Evolutionary conservation across 1,284 basidiomycete species (phyloP).

Genomic region (Tylopilus microsporus): DNA sequence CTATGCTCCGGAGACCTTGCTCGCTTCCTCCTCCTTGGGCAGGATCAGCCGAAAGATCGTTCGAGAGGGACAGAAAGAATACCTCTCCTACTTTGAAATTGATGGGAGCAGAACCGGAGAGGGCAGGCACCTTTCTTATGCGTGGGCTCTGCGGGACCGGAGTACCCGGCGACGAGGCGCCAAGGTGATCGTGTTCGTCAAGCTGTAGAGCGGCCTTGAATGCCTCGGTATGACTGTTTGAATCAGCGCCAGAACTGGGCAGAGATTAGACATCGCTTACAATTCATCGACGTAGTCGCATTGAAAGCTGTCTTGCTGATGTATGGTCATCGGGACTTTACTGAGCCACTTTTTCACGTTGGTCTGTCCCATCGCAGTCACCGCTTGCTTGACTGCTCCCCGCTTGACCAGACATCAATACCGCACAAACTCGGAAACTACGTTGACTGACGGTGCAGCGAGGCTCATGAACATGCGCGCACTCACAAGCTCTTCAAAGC

Average conservation of each 20-base stretch:
- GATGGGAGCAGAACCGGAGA: conserved; percentile 91
- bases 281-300: conserved; percentile 66
- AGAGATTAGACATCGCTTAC: conserved; percentile 38
- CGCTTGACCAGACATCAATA: conserved; percentile 59
- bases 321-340: conserved; percentile 37
- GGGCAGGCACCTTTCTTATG: conserved; percentile 74
- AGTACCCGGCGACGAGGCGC: conserved; percentile 33
- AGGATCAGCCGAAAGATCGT: conserved; percentile 1
- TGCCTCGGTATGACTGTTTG: conserved; percentile 63
- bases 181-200: conserved; percentile 52
- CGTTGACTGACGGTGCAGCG: conserved; percentile 41
- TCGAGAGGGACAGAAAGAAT: conserved; percentile 9
- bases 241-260: background rate
- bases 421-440: conserved; percentile 60
- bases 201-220: conserved; percentile 62
- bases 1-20: conserved; percentile 45
- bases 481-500: conserved; percentile 61
- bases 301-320: conserved; percentile 27
- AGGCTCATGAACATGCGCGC: conserved; percentile 49
- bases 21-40: conserved; percentile 46
- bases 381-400: conserved; percentile 55
- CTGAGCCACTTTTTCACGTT: conserved; percentile 72
- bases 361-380: conserved; percentile 64
- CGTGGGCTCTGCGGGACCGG: conserved; percentile 34
- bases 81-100: conserved; percentile 74